Conservation (phyloP, 2,329 filamentous ascomycete genomes). For the Rutstroemia sp. region DNA sequence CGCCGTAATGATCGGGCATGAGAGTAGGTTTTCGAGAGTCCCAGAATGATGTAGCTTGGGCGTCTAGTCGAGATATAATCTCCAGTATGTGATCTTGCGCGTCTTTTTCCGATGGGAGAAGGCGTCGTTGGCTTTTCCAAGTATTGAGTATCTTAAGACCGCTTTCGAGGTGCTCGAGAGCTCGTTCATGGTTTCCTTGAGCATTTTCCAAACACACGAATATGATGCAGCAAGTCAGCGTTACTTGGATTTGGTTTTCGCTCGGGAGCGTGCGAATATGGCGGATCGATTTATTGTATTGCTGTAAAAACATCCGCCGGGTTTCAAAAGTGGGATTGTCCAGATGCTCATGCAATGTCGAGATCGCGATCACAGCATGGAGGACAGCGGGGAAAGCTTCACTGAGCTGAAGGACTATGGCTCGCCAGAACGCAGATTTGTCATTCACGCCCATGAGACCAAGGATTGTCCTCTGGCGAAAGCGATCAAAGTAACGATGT, state of each 20-base stretch:
- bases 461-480: constrained; percentile 7
- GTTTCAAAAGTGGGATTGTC: not conserved
- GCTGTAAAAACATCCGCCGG: not conserved
- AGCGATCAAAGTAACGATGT: constrained; percentile 14
- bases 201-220: constrained; percentile 19
- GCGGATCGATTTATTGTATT: constrained; percentile 10
- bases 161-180: constrained; percentile 12
- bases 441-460: constrained; percentile 10
- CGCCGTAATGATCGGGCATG: not conserved
- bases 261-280: constrained; percentile 2
- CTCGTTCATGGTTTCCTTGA: constrained; percentile 12
- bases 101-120: not conserved
- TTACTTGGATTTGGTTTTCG: constrained; percentile 6
- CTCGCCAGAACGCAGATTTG: constrained; percentile 14
- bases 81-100: constrained; percentile 3
- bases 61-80: constrained; percentile 12
- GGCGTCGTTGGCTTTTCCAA: constrained; percentile 3
- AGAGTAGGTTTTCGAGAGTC: constrained; percentile 11
- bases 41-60: constrained; percentile 16
- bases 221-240: constrained; percentile 16
- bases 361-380: constrained; percentile 13
- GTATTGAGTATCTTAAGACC: constrained; percentile 13
- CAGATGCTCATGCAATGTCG: constrained; percentile 9
- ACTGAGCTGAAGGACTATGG: constrained; percentile 11
- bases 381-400: constrained; percentile 13